These are phyloP conservation scores for Carnegiea gigantea DNA, from an alignment of 179 eudicot genomes.

Conservation along the genomic window DNA sequence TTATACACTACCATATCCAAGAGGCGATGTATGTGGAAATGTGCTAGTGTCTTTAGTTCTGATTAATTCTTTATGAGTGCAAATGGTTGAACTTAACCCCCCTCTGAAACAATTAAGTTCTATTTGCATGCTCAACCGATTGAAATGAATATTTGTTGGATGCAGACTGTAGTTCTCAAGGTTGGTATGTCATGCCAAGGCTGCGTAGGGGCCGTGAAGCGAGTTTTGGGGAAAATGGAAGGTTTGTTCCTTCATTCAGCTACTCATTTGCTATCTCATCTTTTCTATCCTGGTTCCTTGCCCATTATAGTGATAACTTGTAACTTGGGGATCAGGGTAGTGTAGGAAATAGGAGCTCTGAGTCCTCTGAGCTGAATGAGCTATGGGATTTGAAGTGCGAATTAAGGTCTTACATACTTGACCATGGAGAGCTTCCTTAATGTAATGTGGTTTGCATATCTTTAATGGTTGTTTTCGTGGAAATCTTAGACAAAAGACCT, in stretches of 20 bases:
- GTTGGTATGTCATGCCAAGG: conserved; percentile 90
- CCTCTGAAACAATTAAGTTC: background rate
- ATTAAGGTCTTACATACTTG: background rate
- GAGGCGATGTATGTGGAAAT: background rate
- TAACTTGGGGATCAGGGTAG: background rate
- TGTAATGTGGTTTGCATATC: background rate
- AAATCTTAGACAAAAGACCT: background rate
- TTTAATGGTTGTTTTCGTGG: background rate
- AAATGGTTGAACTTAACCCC: background rate
- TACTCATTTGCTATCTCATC: conserved; percentile 6
- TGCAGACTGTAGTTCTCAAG: conserved; percentile 83
- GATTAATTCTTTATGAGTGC: background rate
- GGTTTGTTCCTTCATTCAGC: conserved; percentile 39
- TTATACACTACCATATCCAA: too few species aligned
- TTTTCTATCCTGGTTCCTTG: background rate
- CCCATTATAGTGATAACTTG: background rate
- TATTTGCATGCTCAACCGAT: background rate
- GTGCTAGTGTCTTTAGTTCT: background rate
- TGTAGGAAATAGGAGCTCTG: background rate
- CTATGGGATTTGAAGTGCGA: background rate
- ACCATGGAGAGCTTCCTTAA: background rate
- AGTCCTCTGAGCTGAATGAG: too few species aligned
- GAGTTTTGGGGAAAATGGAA: conserved; percentile 87
- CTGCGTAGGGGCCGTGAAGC: conserved; percentile 78
- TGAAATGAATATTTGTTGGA: background rate